Base-by-base conservation (phyloP, 306 rosid species). In the Vicia villosa region DNA sequence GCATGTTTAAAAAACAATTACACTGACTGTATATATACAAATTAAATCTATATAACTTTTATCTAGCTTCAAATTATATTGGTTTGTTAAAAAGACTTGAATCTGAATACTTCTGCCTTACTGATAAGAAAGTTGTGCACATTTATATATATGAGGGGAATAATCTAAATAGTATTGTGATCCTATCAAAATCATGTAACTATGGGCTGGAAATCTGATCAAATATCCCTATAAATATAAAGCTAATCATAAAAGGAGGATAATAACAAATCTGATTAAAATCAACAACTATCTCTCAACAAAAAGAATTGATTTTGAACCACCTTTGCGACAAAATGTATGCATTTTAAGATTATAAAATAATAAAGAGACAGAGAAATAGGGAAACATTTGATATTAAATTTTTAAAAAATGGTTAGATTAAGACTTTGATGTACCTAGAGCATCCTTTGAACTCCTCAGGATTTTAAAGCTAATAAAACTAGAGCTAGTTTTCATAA, bases 21-120 rank as follows among this genome's bases (percentile, higher is more conserved):
- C 34, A 54, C 15, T 12, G 14, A 21, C 34, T 4, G 15, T n/a
- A n/a, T 54, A 14, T 54, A 22, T 54, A 22, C 10, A 54, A 10
- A 54, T 54, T 54, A 54, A 54, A 54, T 22, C 51, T 4, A 68
- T 8, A 37, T 16, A 68, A 68, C 8, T 68, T 68, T 8, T 15
- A 50, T 8, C 50, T 50, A 21, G 50, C 19, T n/a, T n/a, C 36
- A 13, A 13, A 68, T 68, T 15, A 15, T 15, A 21, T 17, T 21
- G 21, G 20, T 34, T 32, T 50, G 36, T 17, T 34, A 34, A 36
- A 60, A 21, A 52, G 13, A 21, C 60, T 54, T 21, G 60, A 21
- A 51, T 51, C n/a, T 51, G 58, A 20, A 51, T 19, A 20, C 12
- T 20, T 20, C 6, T 51, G 26, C 17, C 28, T 20, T 10, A 51